Evolutionary conservation across 305 asterid genomes (phyloP), one percentile per base, ranked within the genome.

Genomic region (Striga hermonthica): DNA sequence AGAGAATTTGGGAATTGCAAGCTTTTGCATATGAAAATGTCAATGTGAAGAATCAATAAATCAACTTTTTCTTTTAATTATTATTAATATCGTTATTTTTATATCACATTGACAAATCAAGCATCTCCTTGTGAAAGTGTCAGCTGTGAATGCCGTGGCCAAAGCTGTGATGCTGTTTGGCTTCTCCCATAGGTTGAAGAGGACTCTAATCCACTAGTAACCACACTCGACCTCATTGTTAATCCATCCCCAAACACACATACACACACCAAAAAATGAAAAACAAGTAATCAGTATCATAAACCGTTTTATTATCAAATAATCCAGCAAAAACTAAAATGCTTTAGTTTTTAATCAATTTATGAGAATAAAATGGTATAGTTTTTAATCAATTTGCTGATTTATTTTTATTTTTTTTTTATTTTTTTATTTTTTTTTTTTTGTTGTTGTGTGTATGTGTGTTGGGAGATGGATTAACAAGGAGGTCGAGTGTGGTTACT

Each of bases 121-220:
- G 28, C 55, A 48, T 22, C 31, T 77, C 96, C 98, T 70, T 83
- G 95, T 34, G 96, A 87, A 68, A 83, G 77, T 45, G 96, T 76
- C 78, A 58, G 80, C 78, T 85, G 98, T n/a, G 96, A 87, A 71
- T 73, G 77, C 74, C 78, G 90, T 39, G 86, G 64, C 62, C 83
- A 79, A 60, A 72, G 68, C 78, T 79, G 83, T 53, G 87, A 64
- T 35, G 78, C 52, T 6, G 74, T 67, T 77, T 82, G 93, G 73
- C 82, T 80, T 75, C 85, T 86, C 36, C 84, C 87, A 0, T 80
- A 84, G 37, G 80, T 63, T 3, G 87, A 83, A 47, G 84, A 83
- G 54, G 88, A 63, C 72, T 88, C 95, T 31, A 74, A 6, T 72
- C 78, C 80, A 70, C 77, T 65, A 5, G 73, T 39, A 65, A 62